Evolutionary conservation across 2,329 filamentous ascomycete species (phyloP), one percentile per base, ranked within the genome.

Genomic region (Dactylella cylindrospora): DNA sequence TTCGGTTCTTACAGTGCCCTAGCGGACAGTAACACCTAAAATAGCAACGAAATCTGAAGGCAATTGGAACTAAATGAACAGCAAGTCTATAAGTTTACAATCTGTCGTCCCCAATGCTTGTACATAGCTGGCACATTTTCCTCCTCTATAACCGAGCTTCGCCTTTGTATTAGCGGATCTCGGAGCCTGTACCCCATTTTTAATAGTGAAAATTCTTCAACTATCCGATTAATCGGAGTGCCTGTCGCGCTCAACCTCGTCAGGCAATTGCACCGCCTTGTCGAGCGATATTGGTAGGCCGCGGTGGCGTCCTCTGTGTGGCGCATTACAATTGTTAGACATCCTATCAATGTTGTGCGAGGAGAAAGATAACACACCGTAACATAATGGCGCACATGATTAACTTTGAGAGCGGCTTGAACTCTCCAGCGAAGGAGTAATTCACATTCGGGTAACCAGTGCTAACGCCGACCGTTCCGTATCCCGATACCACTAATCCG

Each of bases 391-490:
- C 40, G 28, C 57, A 65, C 44, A 68, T 59, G 3, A 67, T 29
- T 9, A 68, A 19, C 43, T 67, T 68, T 25, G 66, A 65, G 2
- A 60, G 40, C 1, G 62, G 47, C 25, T 60, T 64, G 15, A 66
- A 65, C 28, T 65, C 50, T 5, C 66, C 67, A 20, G 66, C 64
- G 15, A 68, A 55, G n/a, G 66, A 66, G 22, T 67, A 67, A 12
- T 64, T 64, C 9, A 44, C 54, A 26, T 60, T 64, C n/a, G 60
- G 61, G 15, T 55, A 55, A 1, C 65, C 66, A 12, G 65, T 61
- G 28, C 61, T 67, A 6, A 69, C 62, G 17, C 67, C 67, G 9
- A 69, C 67, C 22, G 66, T 67, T 3, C 67, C 67, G 23, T 67
- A 69, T 25, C 66, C 67, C 9, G 64, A 67, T 5, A 67, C 62